A percentile compares a stretch with the other conserved stretches of the same genome.
These are phyloP conservation scores for Aaosphaeria pasadenensis DNA, from an alignment of 2,329 filamentous ascomycete genomes.

Conservation along the genomic window DNA sequence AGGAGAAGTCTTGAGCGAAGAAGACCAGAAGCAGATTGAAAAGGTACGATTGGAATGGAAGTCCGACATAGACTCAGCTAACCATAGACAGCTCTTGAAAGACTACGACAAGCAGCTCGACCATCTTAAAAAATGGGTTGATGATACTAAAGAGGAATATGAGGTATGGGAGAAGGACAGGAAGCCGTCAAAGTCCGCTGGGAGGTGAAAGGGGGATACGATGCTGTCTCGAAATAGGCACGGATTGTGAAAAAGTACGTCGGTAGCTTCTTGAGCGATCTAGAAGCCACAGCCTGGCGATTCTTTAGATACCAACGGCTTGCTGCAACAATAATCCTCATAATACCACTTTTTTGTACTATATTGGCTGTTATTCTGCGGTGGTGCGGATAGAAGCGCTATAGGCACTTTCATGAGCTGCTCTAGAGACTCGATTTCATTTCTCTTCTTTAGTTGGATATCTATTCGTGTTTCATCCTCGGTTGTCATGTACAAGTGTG, in stretches of 20 bases:
- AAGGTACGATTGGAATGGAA: constrained; percentile 52
- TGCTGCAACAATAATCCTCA: too few relatives aligned
- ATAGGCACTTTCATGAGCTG: too few relatives aligned
- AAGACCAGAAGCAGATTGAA: constrained; percentile 69
- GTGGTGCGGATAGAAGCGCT: too few relatives aligned
- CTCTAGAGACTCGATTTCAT: too few relatives aligned
- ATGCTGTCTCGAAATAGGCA: too few relatives aligned
- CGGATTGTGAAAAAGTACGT: neutral
- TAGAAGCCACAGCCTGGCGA: neutral
- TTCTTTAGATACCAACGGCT: too few relatives aligned
- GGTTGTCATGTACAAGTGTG: too few relatives aligned
- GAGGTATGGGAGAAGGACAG: constrained; percentile 49
- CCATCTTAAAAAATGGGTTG: constrained; percentile 68
- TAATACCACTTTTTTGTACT: too few relatives aligned
- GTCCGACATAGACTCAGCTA: constrained; percentile 4
- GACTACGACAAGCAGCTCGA: constrained; percentile 78
- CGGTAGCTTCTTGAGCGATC: neutral
- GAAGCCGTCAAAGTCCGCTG: constrained; percentile 9
- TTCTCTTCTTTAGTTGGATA: too few relatives aligned
- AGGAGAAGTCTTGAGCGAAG: constrained; percentile 58
- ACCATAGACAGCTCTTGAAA: constrained; percentile 61
- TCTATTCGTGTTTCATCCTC: too few relatives aligned
- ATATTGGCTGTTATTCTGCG: too few relatives aligned
- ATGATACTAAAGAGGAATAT: constrained; percentile 58
- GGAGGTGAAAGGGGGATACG: constrained; percentile 8